These are phyloP conservation scores for Hyaloscypha variabilis DNA, from an alignment of 495 filamentous ascomycete genomes.

Conservation along the genomic window DNA sequence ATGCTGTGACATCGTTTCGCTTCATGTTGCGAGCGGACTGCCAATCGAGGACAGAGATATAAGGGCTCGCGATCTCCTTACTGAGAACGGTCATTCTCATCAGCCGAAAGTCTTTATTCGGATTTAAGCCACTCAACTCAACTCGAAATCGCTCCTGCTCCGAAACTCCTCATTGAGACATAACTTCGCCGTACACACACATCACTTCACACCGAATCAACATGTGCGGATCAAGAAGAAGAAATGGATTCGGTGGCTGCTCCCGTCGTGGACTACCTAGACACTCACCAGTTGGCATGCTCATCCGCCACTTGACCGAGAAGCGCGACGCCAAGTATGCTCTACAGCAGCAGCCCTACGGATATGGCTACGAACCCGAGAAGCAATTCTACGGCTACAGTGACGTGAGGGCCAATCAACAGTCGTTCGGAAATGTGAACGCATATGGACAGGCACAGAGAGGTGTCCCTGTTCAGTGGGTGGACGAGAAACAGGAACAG, in stretches of 20 bases:
- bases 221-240: not conserved
- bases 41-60: not conserved
- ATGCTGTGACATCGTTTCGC: not conserved
- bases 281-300: not conserved
- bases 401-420: not conserved
- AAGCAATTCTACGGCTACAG: not conserved
- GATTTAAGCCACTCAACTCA: not conserved
- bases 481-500: not conserved
- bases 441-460: not conserved
- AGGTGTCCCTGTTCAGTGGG: not conserved
- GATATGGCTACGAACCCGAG: not conserved
- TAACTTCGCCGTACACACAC: not conserved
- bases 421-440: not conserved
- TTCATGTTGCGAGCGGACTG: not conserved
- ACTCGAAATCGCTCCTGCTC: not conserved
- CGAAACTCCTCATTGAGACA: not conserved
- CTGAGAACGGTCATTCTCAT: not conserved
- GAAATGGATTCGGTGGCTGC: not conserved
- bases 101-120: not conserved
- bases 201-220: not conserved
- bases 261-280: not conserved
- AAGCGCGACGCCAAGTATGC: not conserved
- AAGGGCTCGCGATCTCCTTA: not conserved
- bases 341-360: not conserved
- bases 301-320: not conserved